Evolutionary conservation across 176 grass and related monocot species (phyloP).

Genomic region (Triticum timopheevii): DNA sequence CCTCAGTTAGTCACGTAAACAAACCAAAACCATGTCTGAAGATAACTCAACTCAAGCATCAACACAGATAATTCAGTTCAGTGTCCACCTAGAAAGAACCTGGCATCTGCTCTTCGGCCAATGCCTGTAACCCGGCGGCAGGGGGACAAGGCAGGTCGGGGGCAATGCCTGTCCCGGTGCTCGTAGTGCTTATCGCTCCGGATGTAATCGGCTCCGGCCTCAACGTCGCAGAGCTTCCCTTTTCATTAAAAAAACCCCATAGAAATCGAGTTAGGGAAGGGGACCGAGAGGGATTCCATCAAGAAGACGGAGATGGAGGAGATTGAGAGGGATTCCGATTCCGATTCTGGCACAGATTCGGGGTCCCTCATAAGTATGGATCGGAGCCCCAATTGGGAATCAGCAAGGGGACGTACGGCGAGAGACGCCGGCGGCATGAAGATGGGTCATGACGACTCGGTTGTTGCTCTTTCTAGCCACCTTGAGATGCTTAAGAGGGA

Average conservation of each 20-base stretch:
- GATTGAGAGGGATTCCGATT: too few relatives aligned
- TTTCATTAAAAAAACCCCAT: too few relatives aligned
- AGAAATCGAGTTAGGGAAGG: too few relatives aligned
- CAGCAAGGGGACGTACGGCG: too few relatives aligned
- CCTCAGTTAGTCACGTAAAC: background rate
- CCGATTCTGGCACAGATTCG: too few relatives aligned
- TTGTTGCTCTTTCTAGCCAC: background rate
- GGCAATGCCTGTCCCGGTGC: constrained; percentile 81
- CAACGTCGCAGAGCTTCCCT: constrained; percentile 64
- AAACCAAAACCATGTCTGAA: background rate
- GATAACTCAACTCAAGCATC: background rate
- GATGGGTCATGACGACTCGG: too few relatives aligned
- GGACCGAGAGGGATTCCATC: too few relatives aligned
- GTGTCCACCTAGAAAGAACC: constrained; percentile 21
- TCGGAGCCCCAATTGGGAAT: too few relatives aligned
- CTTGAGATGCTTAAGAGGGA: background rate
- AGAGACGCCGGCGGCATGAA: too few relatives aligned
- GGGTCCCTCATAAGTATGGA: too few relatives aligned
- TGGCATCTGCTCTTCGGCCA: constrained; percentile 82
- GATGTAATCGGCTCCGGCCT: constrained; percentile 65
- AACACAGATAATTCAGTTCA: background rate
- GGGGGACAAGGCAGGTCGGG: constrained; percentile 70
- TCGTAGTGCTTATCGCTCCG: constrained; percentile 79
- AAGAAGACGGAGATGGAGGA: too few relatives aligned
- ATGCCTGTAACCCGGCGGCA: constrained; percentile 54